A percentile compares a stretch with the other conserved stretches of the same genome.
Evolutionary conservation across 2,329 filamentous ascomycete species (phyloP).

Genomic region (Rhinocladiella similis): DNA sequence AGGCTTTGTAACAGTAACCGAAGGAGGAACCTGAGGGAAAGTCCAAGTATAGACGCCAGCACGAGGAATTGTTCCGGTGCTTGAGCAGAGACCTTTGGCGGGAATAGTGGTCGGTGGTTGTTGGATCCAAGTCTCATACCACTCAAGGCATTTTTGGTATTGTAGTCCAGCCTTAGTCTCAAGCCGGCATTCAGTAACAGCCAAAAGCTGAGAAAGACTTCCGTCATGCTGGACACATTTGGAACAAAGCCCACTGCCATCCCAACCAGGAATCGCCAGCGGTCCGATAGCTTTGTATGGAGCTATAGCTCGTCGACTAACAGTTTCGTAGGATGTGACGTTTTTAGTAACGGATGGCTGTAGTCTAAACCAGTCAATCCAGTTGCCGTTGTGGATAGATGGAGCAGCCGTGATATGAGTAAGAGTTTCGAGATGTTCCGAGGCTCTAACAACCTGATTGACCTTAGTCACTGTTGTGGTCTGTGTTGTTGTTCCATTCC

Average conservation of each 20-base stretch:
- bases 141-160: constrained; percentile 5
- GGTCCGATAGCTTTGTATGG: constrained; percentile 11
- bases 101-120: not conserved
- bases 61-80: not conserved
- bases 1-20: constrained; percentile 1
- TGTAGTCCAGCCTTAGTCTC: not conserved
- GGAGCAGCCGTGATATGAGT: constrained; percentile 3
- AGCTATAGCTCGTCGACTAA: constrained; percentile 12
- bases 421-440: constrained; percentile 13
- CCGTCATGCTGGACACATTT: not conserved
- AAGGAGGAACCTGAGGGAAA: constrained; percentile 12
- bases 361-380: not conserved
- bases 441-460: constrained; percentile 9
- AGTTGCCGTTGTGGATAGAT: not conserved
- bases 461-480: constrained; percentile 12
- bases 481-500: constrained; percentile 16
- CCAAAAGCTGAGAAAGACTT: constrained; percentile 1
- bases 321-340: constrained; percentile 7
- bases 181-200: constrained; percentile 6
- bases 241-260: constrained; percentile 6
- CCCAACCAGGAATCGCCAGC: constrained; percentile 13
- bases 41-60: constrained; percentile 16
- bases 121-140: constrained; percentile 3
- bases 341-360: not conserved
- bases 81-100: constrained; percentile 1